A percentile compares a stretch with the other conserved stretches of the same genome.
phyloP scores from a whole-genome alignment of 345 rosid species.

The Hevea brasiliensis region DNA sequence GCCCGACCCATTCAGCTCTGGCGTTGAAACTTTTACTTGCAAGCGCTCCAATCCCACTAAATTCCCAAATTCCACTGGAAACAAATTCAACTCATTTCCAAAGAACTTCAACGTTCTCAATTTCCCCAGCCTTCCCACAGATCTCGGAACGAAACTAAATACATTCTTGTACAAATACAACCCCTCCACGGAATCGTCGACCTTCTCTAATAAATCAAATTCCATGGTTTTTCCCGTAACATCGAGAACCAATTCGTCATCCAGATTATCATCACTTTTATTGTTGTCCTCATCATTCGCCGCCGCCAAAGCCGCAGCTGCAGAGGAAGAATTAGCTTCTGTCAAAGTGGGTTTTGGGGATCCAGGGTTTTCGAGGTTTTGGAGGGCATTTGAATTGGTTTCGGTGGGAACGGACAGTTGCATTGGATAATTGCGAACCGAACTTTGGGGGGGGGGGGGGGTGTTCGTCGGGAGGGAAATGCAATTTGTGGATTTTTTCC shows the following conservation, averaged over 20 bases:
- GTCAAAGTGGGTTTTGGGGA: slow-evolving; percentile 12
- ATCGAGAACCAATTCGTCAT: slow-evolving; percentile 65
- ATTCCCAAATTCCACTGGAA: slow-evolving; percentile 68
- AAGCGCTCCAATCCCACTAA: slow-evolving; percentile 73
- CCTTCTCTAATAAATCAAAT: slow-evolving; percentile 47
- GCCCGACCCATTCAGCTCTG: slow-evolving; percentile 55
- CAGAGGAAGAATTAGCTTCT: neutral
- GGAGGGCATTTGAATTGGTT: slow-evolving; percentile 13
- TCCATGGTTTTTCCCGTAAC: slow-evolving; percentile 72
- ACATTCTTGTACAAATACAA: slow-evolving; percentile 72
- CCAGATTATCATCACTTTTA: slow-evolving; percentile 24
- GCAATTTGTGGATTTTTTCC: neutral
- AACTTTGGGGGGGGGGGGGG: no score
- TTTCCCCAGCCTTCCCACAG: slow-evolving; percentile 51
- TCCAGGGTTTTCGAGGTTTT: slow-evolving; percentile 22
- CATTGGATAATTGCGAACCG: slow-evolving; percentile 25
- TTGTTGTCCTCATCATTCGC: neutral
- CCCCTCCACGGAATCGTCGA: slow-evolving; percentile 47
- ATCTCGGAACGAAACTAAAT: slow-evolving; percentile 75
- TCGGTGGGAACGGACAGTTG: slow-evolving; percentile 31
- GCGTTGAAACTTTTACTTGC: slow-evolving; percentile 77
- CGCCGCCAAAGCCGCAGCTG: neutral
- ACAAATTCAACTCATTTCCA: slow-evolving; percentile 71
- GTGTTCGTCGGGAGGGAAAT: neutral
- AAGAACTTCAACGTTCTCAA: slow-evolving; percentile 78